Evolutionary conservation across 345 rosid genomes (phyloP).

Genomic region (Gossypium bickii): DNA sequence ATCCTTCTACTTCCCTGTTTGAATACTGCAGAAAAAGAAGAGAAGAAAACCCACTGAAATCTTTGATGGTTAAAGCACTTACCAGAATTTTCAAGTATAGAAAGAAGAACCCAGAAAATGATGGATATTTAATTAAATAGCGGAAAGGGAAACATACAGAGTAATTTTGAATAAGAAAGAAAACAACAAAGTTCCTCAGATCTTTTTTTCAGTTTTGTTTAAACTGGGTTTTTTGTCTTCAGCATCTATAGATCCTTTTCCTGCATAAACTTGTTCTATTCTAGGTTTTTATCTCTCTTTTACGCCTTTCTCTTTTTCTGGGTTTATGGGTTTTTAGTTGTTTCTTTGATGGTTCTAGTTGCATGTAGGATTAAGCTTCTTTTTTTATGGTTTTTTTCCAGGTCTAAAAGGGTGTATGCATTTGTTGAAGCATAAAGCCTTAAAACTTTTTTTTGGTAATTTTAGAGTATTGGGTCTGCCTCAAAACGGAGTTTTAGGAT

Average conservation of each 20-base stretch:
- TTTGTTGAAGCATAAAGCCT: constrained; percentile 25
- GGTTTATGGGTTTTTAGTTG: neutral
- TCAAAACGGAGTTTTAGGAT: constrained; percentile 16
- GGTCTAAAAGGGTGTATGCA: constrained; percentile 23
- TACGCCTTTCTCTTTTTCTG: constrained; percentile 3
- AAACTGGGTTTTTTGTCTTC: neutral
- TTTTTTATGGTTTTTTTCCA: neutral
- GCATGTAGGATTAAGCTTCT: constrained; percentile 22
- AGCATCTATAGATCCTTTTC: neutral
- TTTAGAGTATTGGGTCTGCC: constrained; percentile 22
- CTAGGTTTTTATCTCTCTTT: constrained; percentile 3
- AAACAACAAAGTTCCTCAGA: neutral
- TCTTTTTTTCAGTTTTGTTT: neutral
- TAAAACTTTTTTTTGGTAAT: constrained; percentile 17
- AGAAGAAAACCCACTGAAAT: neutral
- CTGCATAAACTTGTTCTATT: neutral
- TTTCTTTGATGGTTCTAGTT: constrained; percentile 13
- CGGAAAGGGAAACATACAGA: neutral
- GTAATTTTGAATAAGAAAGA: neutral
- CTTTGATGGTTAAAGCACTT: neutral
- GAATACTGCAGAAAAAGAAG: neutral
- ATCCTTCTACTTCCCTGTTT: neutral
- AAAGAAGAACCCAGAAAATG: neutral
- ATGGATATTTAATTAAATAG: neutral
- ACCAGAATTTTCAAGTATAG: neutral